Base-by-base conservation (phyloP, 2,329 filamentous ascomycete species). In the Dothistroma pini region DNA sequence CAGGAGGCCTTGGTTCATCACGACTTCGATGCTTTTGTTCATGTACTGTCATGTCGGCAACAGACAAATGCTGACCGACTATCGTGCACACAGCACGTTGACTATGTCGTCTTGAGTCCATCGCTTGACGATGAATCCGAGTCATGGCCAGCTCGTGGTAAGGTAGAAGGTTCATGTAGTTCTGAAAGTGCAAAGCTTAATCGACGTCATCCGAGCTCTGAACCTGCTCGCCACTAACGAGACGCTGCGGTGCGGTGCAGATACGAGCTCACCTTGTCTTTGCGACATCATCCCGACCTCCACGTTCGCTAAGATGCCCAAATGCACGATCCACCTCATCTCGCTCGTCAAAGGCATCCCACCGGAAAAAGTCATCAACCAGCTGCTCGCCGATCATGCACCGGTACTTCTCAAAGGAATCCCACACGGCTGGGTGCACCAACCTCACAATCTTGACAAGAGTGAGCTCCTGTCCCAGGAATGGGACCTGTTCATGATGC, bases 351-450 rank as follows among this genome's bases (percentile, higher is more conserved):
- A 53, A 32, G 51, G 51, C 29, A 35, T 53, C 34, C 51, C 51
- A 31, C 31, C 51, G 2, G 51, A 53, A 16, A 53, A 53, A 21
- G 51, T 53, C 51, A 35, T 53, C 51, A 53, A 35, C 51, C 51
- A 53, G 31, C 51, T 53, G 1, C 31, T 53, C 4, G 51, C 51
- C n/a, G 51, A 53, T 35, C 51, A 53, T 31, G 51, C 51, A 4
- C 51, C 51, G 35, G 31, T 61, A 7, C 54, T 65, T 35, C 34
- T 65, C n/a, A 51, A 59, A 31, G 60, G 60, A 8, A 41, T 61
- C 4, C 58, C 63, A n/a, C 59, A 59, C 34, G 63, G 60, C 56
- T 65, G 63, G 56, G 57, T 65, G 6, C 63, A 65, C 50, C 57
- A 57, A 51, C 63, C 63, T 22, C 63, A 65, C 35, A 32, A 29